Evolutionary conservation across 2,329 filamentous ascomycete species (phyloP).

Genomic region (Lasiodiplodia sp.): DNA sequence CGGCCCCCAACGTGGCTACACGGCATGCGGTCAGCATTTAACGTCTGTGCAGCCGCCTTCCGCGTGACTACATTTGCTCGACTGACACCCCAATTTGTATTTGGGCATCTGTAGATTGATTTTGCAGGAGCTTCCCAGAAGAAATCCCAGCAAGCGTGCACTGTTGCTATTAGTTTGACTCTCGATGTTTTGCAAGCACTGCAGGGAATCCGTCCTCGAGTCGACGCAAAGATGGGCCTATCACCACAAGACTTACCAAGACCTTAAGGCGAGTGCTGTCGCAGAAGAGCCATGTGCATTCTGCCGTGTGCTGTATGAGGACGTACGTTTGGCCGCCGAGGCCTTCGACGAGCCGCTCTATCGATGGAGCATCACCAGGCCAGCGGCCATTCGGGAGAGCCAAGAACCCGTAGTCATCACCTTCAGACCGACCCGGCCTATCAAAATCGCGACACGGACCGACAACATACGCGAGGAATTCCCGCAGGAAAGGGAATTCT

Average conservation of each 20-base stretch:
- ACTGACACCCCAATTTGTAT: not conserved
- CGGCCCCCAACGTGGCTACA: not conserved
- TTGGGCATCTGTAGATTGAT: not conserved
- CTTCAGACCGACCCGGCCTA: not conserved
- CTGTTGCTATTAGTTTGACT: not conserved
- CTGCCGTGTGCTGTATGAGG: not conserved
- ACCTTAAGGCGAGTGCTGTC: not conserved
- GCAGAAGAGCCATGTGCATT: not conserved
- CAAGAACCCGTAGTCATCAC: constrained; percentile 1
- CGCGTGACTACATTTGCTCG: not conserved
- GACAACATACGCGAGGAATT: not conserved
- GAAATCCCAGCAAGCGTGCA: not conserved
- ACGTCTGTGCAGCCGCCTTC: not conserved
- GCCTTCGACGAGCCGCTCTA: not conserved
- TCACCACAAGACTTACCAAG: not conserved
- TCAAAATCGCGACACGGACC: not conserved
- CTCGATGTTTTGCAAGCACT: constrained; percentile 1
- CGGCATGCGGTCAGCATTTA: not conserved
- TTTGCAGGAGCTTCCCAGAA: no score
- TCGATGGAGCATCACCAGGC: not conserved
- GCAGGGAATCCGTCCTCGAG: not conserved
- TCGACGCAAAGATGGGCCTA: not conserved
- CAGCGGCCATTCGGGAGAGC: not conserved
- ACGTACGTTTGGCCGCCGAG: not conserved
- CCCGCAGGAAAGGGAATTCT: not conserved